Percentiles rank a stretch among this genome's conserved stretches.
Evolutionary conservation across 805 yeast genomes (phyloP).

Genomic region (Saturnispora zaruensis): DNA sequence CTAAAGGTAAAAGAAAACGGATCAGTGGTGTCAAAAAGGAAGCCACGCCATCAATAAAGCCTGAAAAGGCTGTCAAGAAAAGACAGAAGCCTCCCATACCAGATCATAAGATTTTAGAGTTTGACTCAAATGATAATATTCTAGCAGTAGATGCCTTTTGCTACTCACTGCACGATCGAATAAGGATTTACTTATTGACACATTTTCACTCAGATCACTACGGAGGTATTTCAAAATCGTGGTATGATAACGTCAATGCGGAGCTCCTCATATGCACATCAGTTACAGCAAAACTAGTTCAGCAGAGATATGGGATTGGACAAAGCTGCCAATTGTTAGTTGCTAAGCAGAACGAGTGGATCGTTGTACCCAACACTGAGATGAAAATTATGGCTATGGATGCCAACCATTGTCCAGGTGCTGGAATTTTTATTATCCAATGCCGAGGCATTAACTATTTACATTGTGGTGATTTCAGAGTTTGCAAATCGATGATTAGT

Average conservation of each 20-base stretch:
- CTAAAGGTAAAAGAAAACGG: background rate
- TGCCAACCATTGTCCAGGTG: slow-evolving; percentile 98
- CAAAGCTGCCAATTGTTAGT: slow-evolving; percentile 30
- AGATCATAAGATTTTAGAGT: slow-evolving; percentile 41
- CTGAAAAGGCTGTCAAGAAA: slow-evolving; percentile 6
- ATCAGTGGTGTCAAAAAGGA: background rate
- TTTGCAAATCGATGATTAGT: slow-evolving; percentile 42
- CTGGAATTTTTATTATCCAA: slow-evolving; percentile 70
- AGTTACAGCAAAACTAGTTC: slow-evolving; percentile 54
- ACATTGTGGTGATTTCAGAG: slow-evolving; percentile 94
- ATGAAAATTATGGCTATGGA: slow-evolving; percentile 55
- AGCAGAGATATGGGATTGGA: slow-evolving; percentile 35
- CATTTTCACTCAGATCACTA: slow-evolving; percentile 96
- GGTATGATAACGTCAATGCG: slow-evolving; percentile 48
- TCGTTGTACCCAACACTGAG: slow-evolving; percentile 33
- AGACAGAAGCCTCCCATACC: slow-evolving; percentile 38
- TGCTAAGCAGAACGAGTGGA: slow-evolving; percentile 32
- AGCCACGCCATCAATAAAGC: background rate
- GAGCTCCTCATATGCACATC: slow-evolving; percentile 57
- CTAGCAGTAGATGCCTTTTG: slow-evolving; percentile 63
- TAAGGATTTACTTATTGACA: slow-evolving; percentile 51
- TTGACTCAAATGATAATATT: slow-evolving; percentile 25
- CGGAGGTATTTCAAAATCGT: slow-evolving; percentile 69
- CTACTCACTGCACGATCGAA: slow-evolving; percentile 36
- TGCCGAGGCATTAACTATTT: slow-evolving; percentile 35